Percentiles rank a stretch among this genome's conserved stretches.
phyloP scores from a whole-genome alignment of 2,329 filamentous ascomycete species.

The Cercospora brassicicola region DNA sequence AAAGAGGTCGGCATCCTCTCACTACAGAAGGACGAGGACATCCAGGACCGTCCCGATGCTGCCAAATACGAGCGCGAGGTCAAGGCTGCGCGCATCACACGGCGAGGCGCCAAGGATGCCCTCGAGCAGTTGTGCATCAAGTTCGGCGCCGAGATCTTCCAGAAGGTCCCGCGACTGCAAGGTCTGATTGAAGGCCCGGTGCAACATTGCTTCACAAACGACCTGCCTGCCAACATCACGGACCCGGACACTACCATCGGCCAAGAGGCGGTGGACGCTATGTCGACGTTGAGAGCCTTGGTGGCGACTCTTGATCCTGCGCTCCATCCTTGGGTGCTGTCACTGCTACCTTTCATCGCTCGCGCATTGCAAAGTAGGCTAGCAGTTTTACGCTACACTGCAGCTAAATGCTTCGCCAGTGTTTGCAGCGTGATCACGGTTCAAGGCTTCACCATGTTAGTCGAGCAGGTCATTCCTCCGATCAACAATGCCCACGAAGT shows the following conservation, averaged over 20 bases:
- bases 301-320: slow-evolving; percentile 81
- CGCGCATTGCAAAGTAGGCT: slow-evolving; percentile 84
- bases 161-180: slow-evolving; percentile 79
- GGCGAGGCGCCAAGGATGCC: slow-evolving; percentile 90
- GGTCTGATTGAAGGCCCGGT: slow-evolving; percentile 81
- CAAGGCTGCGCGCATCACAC: slow-evolving; percentile 82
- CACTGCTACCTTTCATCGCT: slow-evolving; percentile 80
- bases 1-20: slow-evolving; percentile 83
- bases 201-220: slow-evolving; percentile 66
- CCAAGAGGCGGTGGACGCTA: slow-evolving; percentile 88
- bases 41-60: slow-evolving; percentile 87
- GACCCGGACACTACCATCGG: slow-evolving; percentile 75
- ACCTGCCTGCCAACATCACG: slow-evolving; percentile 68
- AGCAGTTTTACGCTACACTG: slow-evolving; percentile 92
- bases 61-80: slow-evolving; percentile 87
- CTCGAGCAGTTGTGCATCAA: slow-evolving; percentile 80
- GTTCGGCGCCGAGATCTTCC: slow-evolving; percentile 75
- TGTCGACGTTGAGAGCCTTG: slow-evolving; percentile 89
- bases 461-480: slow-evolving; percentile 86
- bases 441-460: slow-evolving; percentile 91
- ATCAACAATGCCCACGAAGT: slow-evolving; percentile 90
- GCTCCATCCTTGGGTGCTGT: slow-evolving; percentile 76
- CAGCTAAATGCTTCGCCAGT: slow-evolving; percentile 94
- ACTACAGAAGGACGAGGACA: slow-evolving; percentile 94
- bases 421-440: slow-evolving; percentile 96